A percentile compares a stretch with the other conserved stretches of the same genome.
Conservation (phyloP, 208 protist genomes). For the Kentomonas sorsogonicus region DNA sequence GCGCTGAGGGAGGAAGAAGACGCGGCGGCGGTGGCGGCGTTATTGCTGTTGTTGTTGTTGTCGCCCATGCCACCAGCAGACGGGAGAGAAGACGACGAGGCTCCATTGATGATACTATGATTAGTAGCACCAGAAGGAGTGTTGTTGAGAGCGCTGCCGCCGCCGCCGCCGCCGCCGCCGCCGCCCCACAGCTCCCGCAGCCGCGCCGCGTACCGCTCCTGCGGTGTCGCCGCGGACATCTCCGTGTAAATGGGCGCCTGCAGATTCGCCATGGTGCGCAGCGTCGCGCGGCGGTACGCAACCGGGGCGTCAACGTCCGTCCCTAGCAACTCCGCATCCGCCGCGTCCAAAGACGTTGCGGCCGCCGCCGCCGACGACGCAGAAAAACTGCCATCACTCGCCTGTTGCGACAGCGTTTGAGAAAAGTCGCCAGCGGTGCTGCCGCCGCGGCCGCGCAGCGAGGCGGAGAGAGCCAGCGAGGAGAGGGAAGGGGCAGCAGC, state of each 20-base stretch:
- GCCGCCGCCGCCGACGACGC: background rate
- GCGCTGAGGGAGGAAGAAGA: too few species aligned
- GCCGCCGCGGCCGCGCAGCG: conserved; percentile 1
- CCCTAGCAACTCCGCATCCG: conserved; percentile 58
- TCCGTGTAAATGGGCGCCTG: conserved; percentile 83
- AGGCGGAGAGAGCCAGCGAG: background rate
- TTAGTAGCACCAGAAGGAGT: too few species aligned
- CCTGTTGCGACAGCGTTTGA: conserved; percentile 13
- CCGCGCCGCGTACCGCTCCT: conserved; percentile 74
- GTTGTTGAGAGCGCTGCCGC: too few species aligned
- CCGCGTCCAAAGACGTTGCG: conserved; percentile 25
- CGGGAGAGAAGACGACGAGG: too few species aligned
- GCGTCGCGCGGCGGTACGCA: conserved; percentile 40
- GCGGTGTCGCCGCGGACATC: conserved; percentile 62
- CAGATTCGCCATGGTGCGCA: conserved; percentile 66
- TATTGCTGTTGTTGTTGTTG: too few species aligned
- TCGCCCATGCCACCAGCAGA: too few species aligned
- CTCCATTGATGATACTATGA: too few species aligned
- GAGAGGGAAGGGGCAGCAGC: background rate
- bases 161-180: conserved; percentile 17
- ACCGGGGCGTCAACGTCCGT: conserved; percentile 65
- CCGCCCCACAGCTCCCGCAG: conserved; percentile 24
- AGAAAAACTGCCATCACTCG: background rate
- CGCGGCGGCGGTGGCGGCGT: too few species aligned
- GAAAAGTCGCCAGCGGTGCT: background rate